These are phyloP conservation scores for Pinus albicaulis DNA, from an alignment of 75 land plant genomes.

Conservation along the genomic window DNA sequence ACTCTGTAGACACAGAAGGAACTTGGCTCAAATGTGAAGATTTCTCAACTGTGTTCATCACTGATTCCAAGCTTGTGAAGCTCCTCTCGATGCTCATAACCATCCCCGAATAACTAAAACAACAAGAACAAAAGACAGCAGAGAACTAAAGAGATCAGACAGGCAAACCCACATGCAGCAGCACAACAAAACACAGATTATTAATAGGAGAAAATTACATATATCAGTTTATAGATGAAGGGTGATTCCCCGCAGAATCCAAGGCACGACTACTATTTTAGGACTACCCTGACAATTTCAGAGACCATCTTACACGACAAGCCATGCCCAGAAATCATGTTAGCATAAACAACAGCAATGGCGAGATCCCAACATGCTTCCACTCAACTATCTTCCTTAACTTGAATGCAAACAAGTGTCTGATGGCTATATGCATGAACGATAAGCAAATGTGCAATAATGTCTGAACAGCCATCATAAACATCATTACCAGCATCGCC, in stretches of 20 bases:
- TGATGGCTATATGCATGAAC: not conserved
- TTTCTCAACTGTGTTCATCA: slow-evolving; percentile 5
- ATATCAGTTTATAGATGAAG: not conserved
- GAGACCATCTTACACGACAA: slow-evolving; percentile 11
- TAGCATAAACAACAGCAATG: slow-evolving; percentile 7
- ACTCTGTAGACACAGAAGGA: not conserved
- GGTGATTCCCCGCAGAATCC: slow-evolving; percentile 5
- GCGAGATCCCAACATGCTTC: slow-evolving; percentile 13
- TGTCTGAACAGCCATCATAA: slow-evolving; percentile 2
- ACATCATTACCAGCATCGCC: slow-evolving; percentile 4
- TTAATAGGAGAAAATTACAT: not conserved
- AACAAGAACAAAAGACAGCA: not conserved
- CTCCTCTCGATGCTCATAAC: slow-evolving; percentile 1
- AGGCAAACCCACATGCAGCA: slow-evolving; percentile 3
- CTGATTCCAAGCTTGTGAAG: slow-evolving; percentile 11
- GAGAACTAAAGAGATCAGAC: not conserved
- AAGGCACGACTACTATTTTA: slow-evolving; percentile 8
- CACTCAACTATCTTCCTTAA: not conserved
- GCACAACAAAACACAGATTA: slow-evolving; percentile 1
- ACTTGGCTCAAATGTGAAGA: slow-evolving; percentile 1
- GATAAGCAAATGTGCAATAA: not conserved
- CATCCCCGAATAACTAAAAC: slow-evolving; percentile 1
- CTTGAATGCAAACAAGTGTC: slow-evolving; percentile 9
- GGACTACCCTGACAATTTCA: slow-evolving; percentile 8
- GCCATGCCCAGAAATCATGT: slow-evolving; percentile 7